A percentile compares a stretch with the other conserved stretches of the same genome.
Evolutionary conservation across 116 monocot species (phyloP).

Genomic region (Cymodocea nodosa): DNA sequence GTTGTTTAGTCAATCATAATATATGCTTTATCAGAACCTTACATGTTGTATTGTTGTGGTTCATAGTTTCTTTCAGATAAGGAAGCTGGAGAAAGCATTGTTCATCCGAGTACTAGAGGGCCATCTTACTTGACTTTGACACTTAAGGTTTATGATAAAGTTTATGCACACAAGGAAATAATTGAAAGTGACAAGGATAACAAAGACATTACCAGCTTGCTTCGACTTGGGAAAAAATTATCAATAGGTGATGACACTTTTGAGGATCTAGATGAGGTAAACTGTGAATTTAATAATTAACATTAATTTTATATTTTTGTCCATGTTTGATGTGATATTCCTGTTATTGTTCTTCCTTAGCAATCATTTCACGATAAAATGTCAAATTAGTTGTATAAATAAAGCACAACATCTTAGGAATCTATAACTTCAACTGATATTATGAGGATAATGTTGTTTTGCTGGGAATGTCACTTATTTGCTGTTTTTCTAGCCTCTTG

Average conservation of each 20-base stretch:
- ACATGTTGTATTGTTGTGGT: constrained; percentile 3
- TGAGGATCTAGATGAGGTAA: constrained; percentile 98
- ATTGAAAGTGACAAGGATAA: constrained; percentile 88
- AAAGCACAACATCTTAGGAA: no score
- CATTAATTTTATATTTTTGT: background rate
- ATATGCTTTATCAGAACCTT: background rate
- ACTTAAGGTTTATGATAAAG: constrained; percentile 82
- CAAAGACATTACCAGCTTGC: constrained; percentile 90
- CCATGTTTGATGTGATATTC: background rate
- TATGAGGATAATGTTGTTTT: no score
- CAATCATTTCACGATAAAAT: no score
- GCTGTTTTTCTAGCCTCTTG: no score
- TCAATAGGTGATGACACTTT: constrained; percentile 73
- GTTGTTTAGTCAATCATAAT: background rate
- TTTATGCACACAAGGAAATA: constrained; percentile 95
- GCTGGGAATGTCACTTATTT: no score
- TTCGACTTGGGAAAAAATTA: constrained; percentile 90
- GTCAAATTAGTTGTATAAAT: no score
- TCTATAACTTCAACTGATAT: no score
- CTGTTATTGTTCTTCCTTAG: no score
- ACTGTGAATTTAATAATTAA: background rate
- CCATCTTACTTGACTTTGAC: constrained; percentile 87
- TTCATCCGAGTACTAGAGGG: constrained; percentile 81
- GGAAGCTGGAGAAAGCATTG: constrained; percentile 81
- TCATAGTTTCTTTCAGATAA: constrained; percentile 76